Evolutionary conservation across 768 basidiomycete genomes (phyloP), one percentile per base, ranked within the genome.

Genomic region (Boletus sp.): DNA sequence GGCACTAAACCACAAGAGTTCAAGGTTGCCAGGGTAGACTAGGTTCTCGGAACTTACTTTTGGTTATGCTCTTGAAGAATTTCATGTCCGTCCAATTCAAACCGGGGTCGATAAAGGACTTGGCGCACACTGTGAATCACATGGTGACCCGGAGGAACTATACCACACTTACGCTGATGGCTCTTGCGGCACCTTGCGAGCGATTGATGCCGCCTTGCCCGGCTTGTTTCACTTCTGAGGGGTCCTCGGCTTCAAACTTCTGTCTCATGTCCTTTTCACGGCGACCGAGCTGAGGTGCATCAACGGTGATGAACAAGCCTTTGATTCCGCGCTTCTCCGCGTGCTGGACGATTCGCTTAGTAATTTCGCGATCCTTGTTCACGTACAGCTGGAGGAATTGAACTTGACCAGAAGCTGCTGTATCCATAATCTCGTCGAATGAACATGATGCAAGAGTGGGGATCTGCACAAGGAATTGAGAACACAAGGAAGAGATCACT

Each of bases 231-330:
- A 72, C 71, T 42, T 73, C 71, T n/a, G 72, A 73, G 7, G 72
- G 72, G 33, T 73, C 72, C 39, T 87, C 89, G 3, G 89, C 93
- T 39, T 90, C 92, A 58, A 98, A 98, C 69, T 94, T 96, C 85
- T 90, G 90, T 28, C 96, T 81, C 94, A 98, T 98, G 67, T 98
- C 96, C 57, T 95, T 94, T 71, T 96, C 94, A 57, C 95, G 82
- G 12, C 94, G 83, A 44, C 96, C 96, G 10, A 98, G 85, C 63
- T 97, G 94, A 7, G 96, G 96, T 0, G 96, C 96, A 74, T 98
- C 96, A 29, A 98, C 96, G 0, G 96, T 98, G 70, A 98, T 97
- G 73, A 98, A 98, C 12, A 98, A 77, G 4, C 82, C 96, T 71
- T 94, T 95, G 67, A 99, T 83, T 2, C 96, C 96, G 29, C 94